These are phyloP conservation scores for Clonostachys chloroleuca DNA, from an alignment of 2,329 filamentous ascomycete genomes.

Conservation along the genomic window DNA sequence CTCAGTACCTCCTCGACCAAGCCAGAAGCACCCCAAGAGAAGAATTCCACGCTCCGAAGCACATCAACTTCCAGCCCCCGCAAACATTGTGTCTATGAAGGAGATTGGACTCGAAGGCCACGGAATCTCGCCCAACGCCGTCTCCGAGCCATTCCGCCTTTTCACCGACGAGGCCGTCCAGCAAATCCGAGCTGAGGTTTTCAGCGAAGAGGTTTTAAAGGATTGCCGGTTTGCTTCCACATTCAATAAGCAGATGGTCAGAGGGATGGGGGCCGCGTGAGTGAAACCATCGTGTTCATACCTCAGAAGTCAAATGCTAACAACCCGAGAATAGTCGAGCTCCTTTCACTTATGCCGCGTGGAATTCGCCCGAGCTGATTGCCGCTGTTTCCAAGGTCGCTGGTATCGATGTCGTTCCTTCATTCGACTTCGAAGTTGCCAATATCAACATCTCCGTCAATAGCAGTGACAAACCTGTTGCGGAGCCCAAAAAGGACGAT, in stretches of 20 bases:
- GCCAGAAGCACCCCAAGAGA: conserved; percentile 9
- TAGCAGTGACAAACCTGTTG: conserved; percentile 24
- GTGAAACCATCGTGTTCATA: too few species aligned
- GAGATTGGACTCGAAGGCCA: conserved; percentile 49
- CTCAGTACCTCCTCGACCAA: conserved; percentile 16
- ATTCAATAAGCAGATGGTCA: conserved; percentile 49
- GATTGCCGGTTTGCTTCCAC: conserved; percentile 47
- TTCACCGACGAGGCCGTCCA: conserved; percentile 58
- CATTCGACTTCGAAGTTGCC: conserved; percentile 49
- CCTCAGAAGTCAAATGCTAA: too few species aligned
- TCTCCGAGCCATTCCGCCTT: conserved; percentile 60
- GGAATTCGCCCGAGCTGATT: conserved; percentile 35
- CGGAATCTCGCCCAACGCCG: conserved; percentile 58
- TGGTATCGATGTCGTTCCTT: conserved; percentile 47
- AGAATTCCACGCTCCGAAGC: conserved; percentile 47
- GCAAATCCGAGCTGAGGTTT: conserved; percentile 59
- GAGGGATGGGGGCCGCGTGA: conserved; percentile 21
- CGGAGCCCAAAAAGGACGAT: too few species aligned
- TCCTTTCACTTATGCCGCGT: conserved; percentile 50
- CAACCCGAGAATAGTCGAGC: conserved; percentile 37
- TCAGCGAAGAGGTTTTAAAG: conserved; percentile 48
- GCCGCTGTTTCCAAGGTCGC: conserved; percentile 44
- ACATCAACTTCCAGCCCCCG: conserved; percentile 48
- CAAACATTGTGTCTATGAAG: conserved; percentile 53
- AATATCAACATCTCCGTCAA: conserved; percentile 50